Evolutionary conservation across 768 basidiomycete genomes (phyloP).

Genomic region (Trametes villosa): DNA sequence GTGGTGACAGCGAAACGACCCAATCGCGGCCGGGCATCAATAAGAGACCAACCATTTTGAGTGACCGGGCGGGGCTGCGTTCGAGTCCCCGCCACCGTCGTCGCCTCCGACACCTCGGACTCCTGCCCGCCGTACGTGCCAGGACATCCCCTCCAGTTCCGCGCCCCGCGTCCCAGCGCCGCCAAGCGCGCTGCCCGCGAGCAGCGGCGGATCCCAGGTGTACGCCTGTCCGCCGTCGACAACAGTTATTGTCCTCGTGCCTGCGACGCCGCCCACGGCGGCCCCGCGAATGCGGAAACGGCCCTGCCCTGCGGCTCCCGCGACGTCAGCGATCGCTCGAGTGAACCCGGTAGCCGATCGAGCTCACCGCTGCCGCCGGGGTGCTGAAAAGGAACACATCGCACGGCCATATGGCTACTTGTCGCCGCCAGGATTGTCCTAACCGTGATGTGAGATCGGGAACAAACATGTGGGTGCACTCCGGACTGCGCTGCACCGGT

Average conservation of each 20-base stretch:
- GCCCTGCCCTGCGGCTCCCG: not conserved
- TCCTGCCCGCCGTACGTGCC: not conserved
- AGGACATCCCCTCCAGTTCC: not conserved
- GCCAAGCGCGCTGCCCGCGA: conserved; percentile 1
- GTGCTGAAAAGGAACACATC: too few species aligned
- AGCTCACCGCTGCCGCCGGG: too few species aligned
- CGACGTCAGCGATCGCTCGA: not conserved
- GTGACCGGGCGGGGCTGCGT: conserved; percentile 1
- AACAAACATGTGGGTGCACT: not conserved
- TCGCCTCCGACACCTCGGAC: conserved; percentile 21
- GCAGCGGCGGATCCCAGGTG: conserved; percentile 17
- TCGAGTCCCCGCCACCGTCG: not conserved
- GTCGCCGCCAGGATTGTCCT: too few species aligned
- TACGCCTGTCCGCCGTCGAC: not conserved
- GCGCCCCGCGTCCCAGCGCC: not conserved
- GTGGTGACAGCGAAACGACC: not conserved
- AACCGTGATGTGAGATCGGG: too few species aligned
- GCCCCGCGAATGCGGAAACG: not conserved
- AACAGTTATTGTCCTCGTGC: conserved; percentile 1
- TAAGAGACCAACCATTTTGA: not conserved
- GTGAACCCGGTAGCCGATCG: not conserved
- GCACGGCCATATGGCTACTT: too few species aligned
- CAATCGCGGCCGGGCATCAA: conserved; percentile 13
- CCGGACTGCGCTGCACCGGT: not conserved
- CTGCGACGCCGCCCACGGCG: not conserved